Evolutionary conservation across 2,329 filamentous ascomycete genomes (phyloP).

Genomic region (Pseudofabraea citricarpa): DNA sequence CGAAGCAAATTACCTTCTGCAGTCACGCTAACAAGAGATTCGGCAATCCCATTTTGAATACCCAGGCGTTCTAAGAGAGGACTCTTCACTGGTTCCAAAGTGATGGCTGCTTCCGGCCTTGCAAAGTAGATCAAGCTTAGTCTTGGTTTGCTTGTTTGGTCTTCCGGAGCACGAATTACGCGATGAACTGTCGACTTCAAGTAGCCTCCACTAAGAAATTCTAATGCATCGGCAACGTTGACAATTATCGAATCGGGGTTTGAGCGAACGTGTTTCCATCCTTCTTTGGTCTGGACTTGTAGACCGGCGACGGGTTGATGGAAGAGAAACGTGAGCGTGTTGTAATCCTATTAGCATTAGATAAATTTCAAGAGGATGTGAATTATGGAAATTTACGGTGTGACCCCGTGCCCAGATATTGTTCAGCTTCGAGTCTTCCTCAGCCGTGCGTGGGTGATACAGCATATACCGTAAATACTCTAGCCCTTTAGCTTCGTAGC

Average conservation of each 20-base stretch:
- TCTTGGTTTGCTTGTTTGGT: constrained; percentile 32
- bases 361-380: too few relatives aligned
- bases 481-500: constrained; percentile 49
- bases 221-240: constrained; percentile 42
- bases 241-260: constrained; percentile 43
- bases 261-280: constrained; percentile 46
- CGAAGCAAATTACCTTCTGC: constrained; percentile 23
- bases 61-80: constrained; percentile 21
- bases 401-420: constrained; percentile 41
- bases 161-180: constrained; percentile 25
- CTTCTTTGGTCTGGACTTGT: constrained; percentile 33
- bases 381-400: too few relatives aligned
- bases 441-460: constrained; percentile 42
- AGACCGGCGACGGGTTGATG: constrained; percentile 31
- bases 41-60: constrained; percentile 8
- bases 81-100: constrained; percentile 20
- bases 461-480: constrained; percentile 57
- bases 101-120: constrained; percentile 13
- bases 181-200: constrained; percentile 37
- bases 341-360: too few relatives aligned
- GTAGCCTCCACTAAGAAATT: constrained; percentile 40
- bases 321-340: constrained; percentile 33
- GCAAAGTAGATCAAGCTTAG: constrained; percentile 41
- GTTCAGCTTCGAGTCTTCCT: constrained; percentile 39
- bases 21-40: constrained; percentile 32